Percentiles rank a stretch among this genome's conserved stretches.
phyloP scores from a whole-genome alignment of 192 early-diverging fungal genomes.

The Phlyctochytrium arcticum region DNA sequence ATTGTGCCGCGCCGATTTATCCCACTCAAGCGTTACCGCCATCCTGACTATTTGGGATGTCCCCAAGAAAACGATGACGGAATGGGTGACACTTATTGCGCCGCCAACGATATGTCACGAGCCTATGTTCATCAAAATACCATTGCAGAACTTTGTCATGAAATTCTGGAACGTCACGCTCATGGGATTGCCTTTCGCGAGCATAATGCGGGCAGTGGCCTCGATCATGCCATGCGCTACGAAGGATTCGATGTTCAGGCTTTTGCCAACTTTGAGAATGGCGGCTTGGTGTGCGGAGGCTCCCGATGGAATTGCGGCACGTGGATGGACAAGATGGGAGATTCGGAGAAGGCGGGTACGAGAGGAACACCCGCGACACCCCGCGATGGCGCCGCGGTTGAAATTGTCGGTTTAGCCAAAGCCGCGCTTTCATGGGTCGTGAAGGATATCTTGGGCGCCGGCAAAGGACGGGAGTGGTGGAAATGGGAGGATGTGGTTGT shows the following conservation, averaged over 20 bases:
- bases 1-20: constrained; percentile 81
- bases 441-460: constrained; percentile 32
- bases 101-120: constrained; percentile 44
- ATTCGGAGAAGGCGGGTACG: constrained; percentile 89
- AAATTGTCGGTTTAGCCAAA: constrained; percentile 90
- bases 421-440: constrained; percentile 78
- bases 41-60: constrained; percentile 26
- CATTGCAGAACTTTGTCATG: constrained; percentile 82
- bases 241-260: constrained; percentile 85
- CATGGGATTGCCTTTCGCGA: constrained; percentile 89
- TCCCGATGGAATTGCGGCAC: constrained; percentile 94
- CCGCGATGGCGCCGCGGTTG: constrained; percentile 85
- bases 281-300: constrained; percentile 83
- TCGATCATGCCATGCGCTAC: constrained; percentile 90
- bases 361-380: constrained; percentile 89
- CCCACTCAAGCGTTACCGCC: constrained; percentile 43
- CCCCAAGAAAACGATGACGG: constrained; percentile 24
- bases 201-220: constrained; percentile 82
- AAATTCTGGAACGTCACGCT: constrained; percentile 88
- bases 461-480: constrained; percentile 19
- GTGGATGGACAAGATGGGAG: constrained; percentile 97
- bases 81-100: constrained; percentile 41
- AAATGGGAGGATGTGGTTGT: constrained; percentile 41
- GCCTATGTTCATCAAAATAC: constrained; percentile 65
- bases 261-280: constrained; percentile 60